phyloP scores from a whole-genome alignment of 441 rosid genomes.

The Populus hybrid region DNA sequence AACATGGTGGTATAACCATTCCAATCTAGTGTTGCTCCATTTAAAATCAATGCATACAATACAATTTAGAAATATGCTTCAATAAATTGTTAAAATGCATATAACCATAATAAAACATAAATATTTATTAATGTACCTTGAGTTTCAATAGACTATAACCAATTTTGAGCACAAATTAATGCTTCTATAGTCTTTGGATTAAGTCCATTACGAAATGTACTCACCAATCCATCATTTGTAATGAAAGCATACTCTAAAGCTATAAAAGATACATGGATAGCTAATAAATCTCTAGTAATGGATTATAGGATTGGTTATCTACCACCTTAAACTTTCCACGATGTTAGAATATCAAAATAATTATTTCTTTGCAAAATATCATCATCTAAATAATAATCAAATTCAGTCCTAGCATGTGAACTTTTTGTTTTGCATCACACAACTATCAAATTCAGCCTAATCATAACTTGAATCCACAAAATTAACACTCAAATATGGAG shows the following conservation, averaged over 20 bases:
- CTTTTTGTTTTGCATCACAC: background rate
- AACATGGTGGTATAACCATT: no score
- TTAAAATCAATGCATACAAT: no score
- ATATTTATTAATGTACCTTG: background rate
- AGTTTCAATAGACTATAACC: background rate
- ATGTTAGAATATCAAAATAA: background rate
- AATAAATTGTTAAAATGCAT: background rate
- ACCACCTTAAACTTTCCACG: background rate
- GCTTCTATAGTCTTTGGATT: no score
- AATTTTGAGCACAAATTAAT: no score
- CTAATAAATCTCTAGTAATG: background rate
- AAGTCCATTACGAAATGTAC: no score
- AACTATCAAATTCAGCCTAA: background rate
- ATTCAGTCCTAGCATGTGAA: background rate
- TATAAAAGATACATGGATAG: background rate
- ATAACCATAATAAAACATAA: no score
- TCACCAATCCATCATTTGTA: no score
- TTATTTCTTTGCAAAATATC: background rate
- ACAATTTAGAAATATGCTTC: no score
- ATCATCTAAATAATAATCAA: conserved; percentile 8
- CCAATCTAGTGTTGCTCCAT: no score
- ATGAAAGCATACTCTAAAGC: no score
- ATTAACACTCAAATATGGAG: no score
- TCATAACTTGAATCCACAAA: background rate
- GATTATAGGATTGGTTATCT: background rate